phyloP scores from a whole-genome alignment of 495 filamentous ascomycete genomes.

The Penicillium alfredii region DNA sequence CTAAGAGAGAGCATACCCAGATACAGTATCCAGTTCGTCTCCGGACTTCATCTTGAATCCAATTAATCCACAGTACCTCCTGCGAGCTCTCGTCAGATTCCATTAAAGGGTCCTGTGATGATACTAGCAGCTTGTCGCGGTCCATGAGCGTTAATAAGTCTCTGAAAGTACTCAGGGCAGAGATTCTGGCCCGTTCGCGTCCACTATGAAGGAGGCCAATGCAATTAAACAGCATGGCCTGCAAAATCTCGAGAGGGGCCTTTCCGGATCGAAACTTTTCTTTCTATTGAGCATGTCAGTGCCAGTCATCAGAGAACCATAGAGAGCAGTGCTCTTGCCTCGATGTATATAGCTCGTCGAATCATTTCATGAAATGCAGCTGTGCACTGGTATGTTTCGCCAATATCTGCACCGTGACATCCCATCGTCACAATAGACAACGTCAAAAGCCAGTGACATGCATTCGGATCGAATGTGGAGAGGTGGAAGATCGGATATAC shows the following conservation, averaged over 20 bases:
- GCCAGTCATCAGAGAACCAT: too few species aligned
- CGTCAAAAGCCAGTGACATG: constrained; percentile 38
- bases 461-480: constrained; percentile 34
- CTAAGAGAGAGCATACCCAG: constrained; percentile 28
- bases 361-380: constrained; percentile 41
- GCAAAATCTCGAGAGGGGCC: constrained; percentile 31
- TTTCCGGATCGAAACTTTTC: constrained; percentile 15
- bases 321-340: too few species aligned
- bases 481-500: constrained; percentile 43
- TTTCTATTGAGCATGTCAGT: constrained; percentile 20
- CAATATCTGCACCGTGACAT: constrained; percentile 27
- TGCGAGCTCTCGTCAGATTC: constrained; percentile 6
- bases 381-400: constrained; percentile 24
- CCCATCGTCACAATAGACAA: constrained; percentile 44
- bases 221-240: constrained; percentile 35
- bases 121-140: constrained; percentile 19
- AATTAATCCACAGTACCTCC: constrained; percentile 20
- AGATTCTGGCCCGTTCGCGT: constrained; percentile 22
- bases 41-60: constrained; percentile 32
- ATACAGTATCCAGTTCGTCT: constrained; percentile 42
- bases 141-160: constrained; percentile 29
- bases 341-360: constrained; percentile 32
- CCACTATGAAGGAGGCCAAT: constrained; percentile 38
- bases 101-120: neutral
- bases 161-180: constrained; percentile 24